Evolutionary conservation across 179 eudicot species (phyloP), one percentile per base, ranked within the genome.

Genomic region (Patellifolia procumbens): DNA sequence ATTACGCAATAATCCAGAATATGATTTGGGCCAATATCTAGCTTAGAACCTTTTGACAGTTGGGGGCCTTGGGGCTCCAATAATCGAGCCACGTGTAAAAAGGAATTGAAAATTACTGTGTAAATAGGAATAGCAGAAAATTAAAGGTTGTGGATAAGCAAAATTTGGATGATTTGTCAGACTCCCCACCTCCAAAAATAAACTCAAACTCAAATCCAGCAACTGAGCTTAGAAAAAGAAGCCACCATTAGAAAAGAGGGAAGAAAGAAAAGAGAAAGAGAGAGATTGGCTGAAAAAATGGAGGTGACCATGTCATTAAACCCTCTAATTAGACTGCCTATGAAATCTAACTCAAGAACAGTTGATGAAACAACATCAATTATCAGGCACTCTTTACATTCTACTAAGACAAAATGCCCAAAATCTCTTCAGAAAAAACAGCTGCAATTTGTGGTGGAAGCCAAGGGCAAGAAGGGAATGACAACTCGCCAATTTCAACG

Each of bases 381-480:
- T 5, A 75, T 83, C 53, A 90, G 84, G 52, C 90, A 85, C 82
- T 90, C 94, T 0, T 72, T 91, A 0, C 65, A 80, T 39, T 85
- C 85, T 22, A 67, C 88, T 55, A 78, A 74, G 37, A 65, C 82
- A 29, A 68, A 66, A 24, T 43, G 59, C 78, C 72, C 76, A n/a
- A 78, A 68, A 31, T 17, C 76, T 62, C 74, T 68, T 17, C 74
- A 82, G 58, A 62, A 72, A 63, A 77, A 64, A 60, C 59, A n/a
- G n/a, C n/a, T 55, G 32, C 61, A 55, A 20, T 77, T 84, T 59
- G 85, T 88, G 34, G 93, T 91, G 35, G 86, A 87, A 83, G 93
- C 95, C 8, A 94, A 94, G 86, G 92, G 94, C 2, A 94, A 83
- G 84, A 91, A 72, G 76, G 89, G 94, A 17, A 89, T 87, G 92